Conservation (phyloP, 306 rosid species). For the Quercus mongolica region DNA sequence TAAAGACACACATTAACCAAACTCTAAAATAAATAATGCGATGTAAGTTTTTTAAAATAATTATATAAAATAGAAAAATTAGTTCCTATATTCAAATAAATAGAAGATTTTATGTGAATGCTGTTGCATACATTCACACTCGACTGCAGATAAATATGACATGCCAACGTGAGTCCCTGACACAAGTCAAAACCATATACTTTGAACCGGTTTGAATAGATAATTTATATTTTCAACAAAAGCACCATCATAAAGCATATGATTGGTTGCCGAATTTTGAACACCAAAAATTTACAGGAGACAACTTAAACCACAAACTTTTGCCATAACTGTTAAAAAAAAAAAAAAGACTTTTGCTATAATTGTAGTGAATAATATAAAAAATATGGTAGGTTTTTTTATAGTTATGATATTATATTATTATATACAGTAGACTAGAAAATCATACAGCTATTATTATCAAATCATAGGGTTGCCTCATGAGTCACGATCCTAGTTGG, state of each 20-base stretch:
- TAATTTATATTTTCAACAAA: not conserved
- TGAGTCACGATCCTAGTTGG: slow-evolving; percentile 17
- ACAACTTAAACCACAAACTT: no score
- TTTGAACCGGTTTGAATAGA: not conserved
- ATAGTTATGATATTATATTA: no score
- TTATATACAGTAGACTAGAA: not conserved
- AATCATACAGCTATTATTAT: slow-evolving; percentile 39
- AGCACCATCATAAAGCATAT: slow-evolving; percentile 5
- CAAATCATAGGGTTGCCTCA: slow-evolving; percentile 29
- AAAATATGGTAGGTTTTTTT: no score
- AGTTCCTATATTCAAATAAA: no score
- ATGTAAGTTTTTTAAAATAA: no score
- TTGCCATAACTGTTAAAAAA: no score
- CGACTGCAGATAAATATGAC: not conserved
- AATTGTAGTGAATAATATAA: no score
- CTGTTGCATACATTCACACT: not conserved
- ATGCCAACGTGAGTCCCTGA: not conserved
- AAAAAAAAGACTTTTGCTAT: no score
- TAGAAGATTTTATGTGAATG: not conserved
- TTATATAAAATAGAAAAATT: no score
- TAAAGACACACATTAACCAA: fast-evolving
- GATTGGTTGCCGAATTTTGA: slow-evolving; percentile 13
- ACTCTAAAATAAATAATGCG: no score
- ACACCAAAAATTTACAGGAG: no score
- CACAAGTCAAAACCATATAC: not conserved